Conservation (phyloP, 225 moss, liverwort and hornwort genomes). For the Marchantia paleacea region DNA sequence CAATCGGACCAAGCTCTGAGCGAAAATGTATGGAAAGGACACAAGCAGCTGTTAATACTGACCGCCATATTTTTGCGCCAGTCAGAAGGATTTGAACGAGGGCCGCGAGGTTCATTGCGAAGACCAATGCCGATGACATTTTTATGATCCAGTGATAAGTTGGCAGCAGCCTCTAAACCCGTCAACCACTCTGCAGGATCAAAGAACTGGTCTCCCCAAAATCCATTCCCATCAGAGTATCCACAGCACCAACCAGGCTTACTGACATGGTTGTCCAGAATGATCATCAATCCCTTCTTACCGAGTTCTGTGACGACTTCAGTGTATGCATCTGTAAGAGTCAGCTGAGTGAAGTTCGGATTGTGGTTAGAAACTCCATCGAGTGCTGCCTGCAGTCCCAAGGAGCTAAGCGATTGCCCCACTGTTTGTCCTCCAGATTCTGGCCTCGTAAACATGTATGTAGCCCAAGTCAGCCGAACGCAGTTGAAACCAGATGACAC, state of each 20-base stretch:
- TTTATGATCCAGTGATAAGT: slow-evolving; percentile 29
- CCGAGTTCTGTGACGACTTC: slow-evolving; percentile 40
- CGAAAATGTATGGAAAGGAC: no score
- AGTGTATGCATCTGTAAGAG: slow-evolving; percentile 24
- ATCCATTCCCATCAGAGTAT: slow-evolving; percentile 53
- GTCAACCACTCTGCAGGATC: slow-evolving; percentile 46
- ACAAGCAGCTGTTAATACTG: neutral
- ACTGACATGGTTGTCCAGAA: slow-evolving; percentile 64
- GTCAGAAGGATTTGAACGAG: slow-evolving; percentile 25
- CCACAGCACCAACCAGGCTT: slow-evolving; percentile 58
- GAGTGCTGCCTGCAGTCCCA: slow-evolving; percentile 25
- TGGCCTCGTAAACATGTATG: slow-evolving; percentile 57
- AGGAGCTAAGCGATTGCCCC: slow-evolving; percentile 27
- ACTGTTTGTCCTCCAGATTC: slow-evolving; percentile 33
- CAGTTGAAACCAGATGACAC: slow-evolving; percentile 51
- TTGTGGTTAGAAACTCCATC: slow-evolving; percentile 19
- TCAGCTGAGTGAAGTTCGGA: neutral
- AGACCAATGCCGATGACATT: slow-evolving; percentile 52
- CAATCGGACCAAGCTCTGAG: no score
- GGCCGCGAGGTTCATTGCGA: slow-evolving; percentile 59
- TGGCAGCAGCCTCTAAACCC: slow-evolving; percentile 43
- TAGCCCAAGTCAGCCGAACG: slow-evolving; percentile 55
- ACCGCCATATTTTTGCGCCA: slow-evolving; percentile 40
- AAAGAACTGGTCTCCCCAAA: slow-evolving; percentile 57
- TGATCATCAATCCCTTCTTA: slow-evolving; percentile 39